These are phyloP conservation scores for Ustilago hordei DNA, from an alignment of 1,284 basidiomycete genomes.

Conservation along the genomic window DNA sequence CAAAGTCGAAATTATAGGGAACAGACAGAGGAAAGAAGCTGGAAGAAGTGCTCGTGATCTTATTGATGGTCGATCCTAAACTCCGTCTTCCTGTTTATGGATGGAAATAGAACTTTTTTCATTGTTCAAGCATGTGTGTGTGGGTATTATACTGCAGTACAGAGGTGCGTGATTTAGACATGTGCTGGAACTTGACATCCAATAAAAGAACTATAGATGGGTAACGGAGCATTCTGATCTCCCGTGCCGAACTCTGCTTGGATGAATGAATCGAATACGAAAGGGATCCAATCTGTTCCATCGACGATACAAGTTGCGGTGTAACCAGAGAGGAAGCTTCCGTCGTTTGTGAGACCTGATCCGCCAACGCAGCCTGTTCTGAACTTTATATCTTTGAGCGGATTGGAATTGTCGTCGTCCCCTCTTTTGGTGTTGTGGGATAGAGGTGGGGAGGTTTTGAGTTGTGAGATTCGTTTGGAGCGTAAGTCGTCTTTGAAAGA, in stretches of 20 bases:
- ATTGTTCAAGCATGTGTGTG: neutral
- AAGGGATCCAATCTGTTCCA: constrained; percentile 36
- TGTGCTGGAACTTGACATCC: constrained; percentile 42
- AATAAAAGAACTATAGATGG: constrained; percentile 27
- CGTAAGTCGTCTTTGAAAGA: constrained; percentile 14
- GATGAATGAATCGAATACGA: constrained; percentile 33
- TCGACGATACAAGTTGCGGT: constrained; percentile 41
- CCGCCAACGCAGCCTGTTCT: constrained; percentile 32
- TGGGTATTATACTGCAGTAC: neutral
- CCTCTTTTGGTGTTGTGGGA: constrained; percentile 3
- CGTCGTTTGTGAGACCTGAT: constrained; percentile 1
- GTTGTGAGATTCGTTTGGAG: constrained; percentile 9
- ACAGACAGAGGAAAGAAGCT: constrained; percentile 29
- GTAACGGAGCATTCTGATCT: neutral
- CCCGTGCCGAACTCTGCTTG: constrained; percentile 16
- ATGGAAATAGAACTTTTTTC: neutral
- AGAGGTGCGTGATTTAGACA: neutral
- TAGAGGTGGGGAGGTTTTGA: constrained; percentile 20
- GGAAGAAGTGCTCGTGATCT: constrained; percentile 35
- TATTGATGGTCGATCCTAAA: constrained; percentile 30
- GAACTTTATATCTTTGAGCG: constrained; percentile 15
- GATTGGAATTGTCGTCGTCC: constrained; percentile 20
- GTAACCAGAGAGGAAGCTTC: constrained; percentile 23
- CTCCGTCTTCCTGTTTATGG: no score
- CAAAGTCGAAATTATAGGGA: constrained; percentile 36